phyloP scores from a whole-genome alignment of 2,329 filamentous ascomycete species.

The Coleophoma eucalyptorum region DNA sequence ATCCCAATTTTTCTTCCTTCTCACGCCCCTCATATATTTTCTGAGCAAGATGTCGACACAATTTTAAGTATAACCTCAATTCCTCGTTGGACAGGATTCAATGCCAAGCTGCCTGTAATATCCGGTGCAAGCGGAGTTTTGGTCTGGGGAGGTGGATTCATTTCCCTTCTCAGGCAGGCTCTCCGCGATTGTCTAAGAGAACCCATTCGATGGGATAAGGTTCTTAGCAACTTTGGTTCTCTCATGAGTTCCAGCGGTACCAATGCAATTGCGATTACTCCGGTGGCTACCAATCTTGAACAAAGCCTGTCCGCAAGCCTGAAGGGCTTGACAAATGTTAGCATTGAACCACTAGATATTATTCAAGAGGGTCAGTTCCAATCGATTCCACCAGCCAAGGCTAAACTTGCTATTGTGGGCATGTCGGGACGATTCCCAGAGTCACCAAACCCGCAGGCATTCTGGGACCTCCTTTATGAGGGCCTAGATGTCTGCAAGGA shows the following conservation, averaged over 20 bases:
- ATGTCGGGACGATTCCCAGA: constrained; percentile 74
- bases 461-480: constrained; percentile 73
- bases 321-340: no score
- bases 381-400: neutral
- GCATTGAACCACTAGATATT: neutral
- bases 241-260: no score
- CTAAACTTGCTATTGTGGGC: constrained; percentile 71
- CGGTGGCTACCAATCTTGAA: neutral
- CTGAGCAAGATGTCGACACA: constrained; percentile 9
- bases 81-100: no score
- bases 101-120: no score
- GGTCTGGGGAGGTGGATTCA: no score
- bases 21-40: constrained; percentile 20
- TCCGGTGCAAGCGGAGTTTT: no score
- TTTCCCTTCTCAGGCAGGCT: no score
- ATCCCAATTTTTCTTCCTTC: constrained; percentile 13
- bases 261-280: neutral
- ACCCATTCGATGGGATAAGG: no score
- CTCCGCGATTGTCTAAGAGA: no score
- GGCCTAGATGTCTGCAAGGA: constrained; percentile 65
- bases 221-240: no score
- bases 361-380: neutral
- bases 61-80: no score
- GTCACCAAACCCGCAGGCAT: constrained; percentile 61
- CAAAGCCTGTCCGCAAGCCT: no score